Evolutionary conservation across 176 grass and related monocot genomes (phyloP).

Genomic region (Eleusine indica): DNA sequence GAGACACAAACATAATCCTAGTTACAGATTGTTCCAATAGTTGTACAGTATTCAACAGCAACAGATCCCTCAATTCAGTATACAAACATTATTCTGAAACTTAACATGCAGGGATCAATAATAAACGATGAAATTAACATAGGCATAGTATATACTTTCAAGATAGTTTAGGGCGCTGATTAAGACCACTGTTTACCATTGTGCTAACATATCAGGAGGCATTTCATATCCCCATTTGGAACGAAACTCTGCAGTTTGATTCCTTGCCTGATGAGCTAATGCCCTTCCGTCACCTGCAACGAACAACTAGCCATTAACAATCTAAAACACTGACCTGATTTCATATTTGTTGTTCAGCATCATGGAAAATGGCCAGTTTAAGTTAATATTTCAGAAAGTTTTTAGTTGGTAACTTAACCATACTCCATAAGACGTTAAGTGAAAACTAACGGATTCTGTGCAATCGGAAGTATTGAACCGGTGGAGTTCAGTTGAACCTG

Average conservation of each 20-base stretch:
- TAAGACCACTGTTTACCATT: conserved; percentile 52
- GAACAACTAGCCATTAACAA: conserved; percentile 12
- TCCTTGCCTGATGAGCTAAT: conserved; percentile 63
- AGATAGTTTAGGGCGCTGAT: not conserved
- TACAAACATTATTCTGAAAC: not conserved
- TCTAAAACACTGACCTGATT: not conserved
- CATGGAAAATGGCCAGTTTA: not conserved
- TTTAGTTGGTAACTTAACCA: not conserved
- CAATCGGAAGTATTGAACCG: not conserved
- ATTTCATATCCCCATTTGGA: conserved; percentile 76
- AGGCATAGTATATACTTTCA: not conserved
- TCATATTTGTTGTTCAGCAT: not conserved
- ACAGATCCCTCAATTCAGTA: not conserved
- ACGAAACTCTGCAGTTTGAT: conserved; percentile 57
- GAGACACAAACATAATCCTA: not conserved
- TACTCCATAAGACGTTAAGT: too few relatives aligned
- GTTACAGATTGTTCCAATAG: not conserved
- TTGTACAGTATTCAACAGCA: not conserved
- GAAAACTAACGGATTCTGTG: not conserved
- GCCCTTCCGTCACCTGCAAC: conserved; percentile 55
- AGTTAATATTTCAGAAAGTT: not conserved
- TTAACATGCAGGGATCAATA: not conserved
- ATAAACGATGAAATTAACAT: not conserved
- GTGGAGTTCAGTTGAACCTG: too few relatives aligned
- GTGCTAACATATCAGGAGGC: conserved; percentile 61